Evolutionary conservation across 495 filamentous ascomycete species (phyloP), one percentile per base, ranked within the genome.

Genomic region (Apiosordaria backusii): DNA sequence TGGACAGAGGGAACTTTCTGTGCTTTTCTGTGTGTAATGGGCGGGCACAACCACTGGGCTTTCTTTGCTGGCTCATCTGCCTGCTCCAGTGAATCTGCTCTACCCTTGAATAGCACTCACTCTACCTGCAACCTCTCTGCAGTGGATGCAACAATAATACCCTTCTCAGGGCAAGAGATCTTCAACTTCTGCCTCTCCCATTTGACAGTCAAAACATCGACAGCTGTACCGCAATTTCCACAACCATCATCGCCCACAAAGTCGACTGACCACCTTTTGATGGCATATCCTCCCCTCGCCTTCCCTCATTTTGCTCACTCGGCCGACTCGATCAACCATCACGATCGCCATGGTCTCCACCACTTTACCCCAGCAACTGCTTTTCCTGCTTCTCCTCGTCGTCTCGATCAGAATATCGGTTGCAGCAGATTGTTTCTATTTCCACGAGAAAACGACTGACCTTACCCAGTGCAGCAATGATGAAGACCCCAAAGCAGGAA

Each of bases 361-460:
- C 9, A 45, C 35, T 7, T 15, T 45, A 15, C 35, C 23, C 53
- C 53, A 18, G 53, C 23, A 57, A 18, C 19, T 22, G 16, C 16
- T 24, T 1, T 22, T 22, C 19, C 53, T 22, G 19, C 53, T 57
- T 24, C 53, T 24, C 18, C 53, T 21, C 53, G 19, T 21, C 19
- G 13, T 23, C 0, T 57, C 53, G 53, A 18, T 57, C 19, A 57
- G 18, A 24, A 57, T 57, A n/a, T 57, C 19, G 18, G 21, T 57
- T 18, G 18, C 23, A n/a, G 53, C 19, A 18, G 10, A 21, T 2
- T 55, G 53, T 21, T 24, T 15, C 53, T 21, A 55, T n/a, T 15
- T 24, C 53, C 16, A 21, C 3, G 53, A 24, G 53, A 21, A 55
- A 21, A 55, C 35, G 65, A 68, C 65, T 0, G 65, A 25, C 10